Percentiles rank a stretch among this genome's conserved stretches.
Evolutionary conservation across 306 rosid species (phyloP).

Genomic region (Acacia crassicarpa): DNA sequence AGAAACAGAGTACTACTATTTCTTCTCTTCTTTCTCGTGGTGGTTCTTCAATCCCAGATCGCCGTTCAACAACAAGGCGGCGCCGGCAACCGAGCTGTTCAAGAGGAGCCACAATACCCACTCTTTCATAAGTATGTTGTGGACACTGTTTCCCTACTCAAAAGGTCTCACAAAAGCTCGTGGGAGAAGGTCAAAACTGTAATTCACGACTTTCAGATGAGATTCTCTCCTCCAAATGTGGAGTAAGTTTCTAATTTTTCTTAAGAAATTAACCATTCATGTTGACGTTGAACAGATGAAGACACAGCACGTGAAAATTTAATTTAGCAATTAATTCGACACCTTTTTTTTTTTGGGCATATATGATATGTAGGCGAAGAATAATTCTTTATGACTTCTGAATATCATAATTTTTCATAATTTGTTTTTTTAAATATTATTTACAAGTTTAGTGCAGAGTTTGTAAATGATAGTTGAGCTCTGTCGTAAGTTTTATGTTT

Average conservation of each 20-base stretch:
- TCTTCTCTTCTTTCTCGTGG: constrained; percentile 38
- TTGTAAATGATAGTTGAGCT: neutral
- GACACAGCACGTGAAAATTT: neutral
- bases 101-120: constrained; percentile 36
- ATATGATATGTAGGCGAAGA: neutral
- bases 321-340: neutral
- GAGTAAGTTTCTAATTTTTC: constrained; percentile 44
- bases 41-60: constrained; percentile 40
- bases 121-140: constrained; percentile 31
- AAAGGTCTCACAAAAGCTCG: constrained; percentile 50
- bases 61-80: constrained; percentile 37
- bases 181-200: constrained; percentile 55
- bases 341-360: neutral
- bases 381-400: neutral
- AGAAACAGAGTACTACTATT: constrained; percentile 36
- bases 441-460: neutral
- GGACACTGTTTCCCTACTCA: constrained; percentile 46
- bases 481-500: neutral
- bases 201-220: constrained; percentile 50
- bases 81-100: constrained; percentile 36
- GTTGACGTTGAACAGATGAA: neutral
- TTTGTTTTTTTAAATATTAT: neutral
- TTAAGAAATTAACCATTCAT: neutral
- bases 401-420: neutral
- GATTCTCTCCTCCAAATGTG: constrained; percentile 53